Conservation (phyloP, 2,329 filamentous ascomycete genomes). For the Eurotiales sp. region DNA sequence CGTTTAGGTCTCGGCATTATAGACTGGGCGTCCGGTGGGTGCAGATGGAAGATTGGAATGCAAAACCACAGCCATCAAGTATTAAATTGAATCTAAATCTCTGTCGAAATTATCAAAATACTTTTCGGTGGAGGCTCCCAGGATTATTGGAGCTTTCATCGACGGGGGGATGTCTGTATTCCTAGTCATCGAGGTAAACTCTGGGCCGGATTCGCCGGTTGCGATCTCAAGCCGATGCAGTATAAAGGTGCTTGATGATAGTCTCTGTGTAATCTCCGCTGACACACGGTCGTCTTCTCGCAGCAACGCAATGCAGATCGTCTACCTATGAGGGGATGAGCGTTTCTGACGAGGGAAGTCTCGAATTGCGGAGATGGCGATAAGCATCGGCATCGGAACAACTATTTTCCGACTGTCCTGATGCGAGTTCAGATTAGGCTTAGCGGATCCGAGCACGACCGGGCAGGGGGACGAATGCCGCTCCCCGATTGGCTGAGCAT, state of each 20-base stretch:
- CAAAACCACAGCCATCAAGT: conserved; percentile 14
- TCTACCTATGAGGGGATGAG: not conserved
- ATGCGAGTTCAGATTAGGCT: not conserved
- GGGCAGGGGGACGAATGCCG: too few relatives aligned
- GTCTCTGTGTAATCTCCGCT: not conserved
- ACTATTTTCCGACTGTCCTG: not conserved
- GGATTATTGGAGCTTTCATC: conserved; percentile 16
- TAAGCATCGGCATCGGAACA: conserved; percentile 1
- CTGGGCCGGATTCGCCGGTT: conserved; percentile 10
- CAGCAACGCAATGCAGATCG: not conserved
- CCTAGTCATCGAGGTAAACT: conserved; percentile 16
- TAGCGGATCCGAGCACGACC: not conserved
- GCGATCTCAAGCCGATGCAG: not conserved
- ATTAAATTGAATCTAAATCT: conserved; percentile 4
- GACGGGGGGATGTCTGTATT: conserved; percentile 6
- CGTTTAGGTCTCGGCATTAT: conserved; percentile 65
- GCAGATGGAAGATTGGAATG: not conserved
- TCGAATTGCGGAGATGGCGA: not conserved
- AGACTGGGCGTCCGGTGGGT: conserved; percentile 3
- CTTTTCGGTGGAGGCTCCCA: conserved; percentile 14
- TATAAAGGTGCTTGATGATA: not conserved
- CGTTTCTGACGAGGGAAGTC: not conserved
- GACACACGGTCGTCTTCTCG: not conserved
- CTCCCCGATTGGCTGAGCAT: conserved; percentile 10
- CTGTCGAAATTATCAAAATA: conserved; percentile 9